Evolutionary conservation across 2,329 filamentous ascomycete genomes (phyloP).

Genomic region (Leptoxyphium fumago): DNA sequence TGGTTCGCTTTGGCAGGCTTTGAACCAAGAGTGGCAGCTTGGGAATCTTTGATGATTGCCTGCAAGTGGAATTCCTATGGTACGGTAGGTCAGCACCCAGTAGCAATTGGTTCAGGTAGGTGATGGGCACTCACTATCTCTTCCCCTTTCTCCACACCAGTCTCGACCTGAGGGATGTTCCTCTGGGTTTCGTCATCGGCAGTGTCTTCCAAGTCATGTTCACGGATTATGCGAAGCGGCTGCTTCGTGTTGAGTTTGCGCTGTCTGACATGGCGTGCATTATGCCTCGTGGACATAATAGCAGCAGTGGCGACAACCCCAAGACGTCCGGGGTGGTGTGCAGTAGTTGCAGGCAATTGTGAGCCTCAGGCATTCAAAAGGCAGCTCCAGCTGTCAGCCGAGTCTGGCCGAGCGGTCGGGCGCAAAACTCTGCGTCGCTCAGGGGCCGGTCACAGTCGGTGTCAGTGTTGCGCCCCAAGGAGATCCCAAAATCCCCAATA

Average conservation of each 20-base stretch:
- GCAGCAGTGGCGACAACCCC: background rate
- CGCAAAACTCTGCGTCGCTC: background rate
- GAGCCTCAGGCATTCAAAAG: background rate
- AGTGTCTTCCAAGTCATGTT: constrained; percentile 70
- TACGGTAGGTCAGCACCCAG: constrained; percentile 10
- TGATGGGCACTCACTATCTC: constrained; percentile 66
- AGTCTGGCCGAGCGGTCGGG: background rate
- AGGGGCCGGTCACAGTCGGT: background rate
- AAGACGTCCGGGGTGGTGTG: background rate
- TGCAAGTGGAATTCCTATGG: constrained; percentile 86
- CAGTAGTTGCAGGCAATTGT: background rate
- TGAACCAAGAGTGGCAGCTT: constrained; percentile 38
- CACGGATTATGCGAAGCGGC: constrained; percentile 70
- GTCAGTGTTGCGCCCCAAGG: background rate
- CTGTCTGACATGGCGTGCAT: constrained; percentile 45
- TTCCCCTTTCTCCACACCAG: constrained; percentile 91
- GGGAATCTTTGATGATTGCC: constrained; percentile 55
- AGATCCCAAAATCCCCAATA: background rate
- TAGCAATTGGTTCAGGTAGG: constrained; percentile 5
- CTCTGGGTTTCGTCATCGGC: constrained; percentile 76
- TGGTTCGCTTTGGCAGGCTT: constrained; percentile 46
- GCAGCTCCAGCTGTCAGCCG: background rate
- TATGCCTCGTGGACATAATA: constrained; percentile 13
- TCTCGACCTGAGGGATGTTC: constrained; percentile 73
- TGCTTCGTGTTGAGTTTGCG: constrained; percentile 90